These are phyloP conservation scores for Euphorbia schlechtendalii DNA, from an alignment of 441 rosid species.

Conservation along the genomic window DNA sequence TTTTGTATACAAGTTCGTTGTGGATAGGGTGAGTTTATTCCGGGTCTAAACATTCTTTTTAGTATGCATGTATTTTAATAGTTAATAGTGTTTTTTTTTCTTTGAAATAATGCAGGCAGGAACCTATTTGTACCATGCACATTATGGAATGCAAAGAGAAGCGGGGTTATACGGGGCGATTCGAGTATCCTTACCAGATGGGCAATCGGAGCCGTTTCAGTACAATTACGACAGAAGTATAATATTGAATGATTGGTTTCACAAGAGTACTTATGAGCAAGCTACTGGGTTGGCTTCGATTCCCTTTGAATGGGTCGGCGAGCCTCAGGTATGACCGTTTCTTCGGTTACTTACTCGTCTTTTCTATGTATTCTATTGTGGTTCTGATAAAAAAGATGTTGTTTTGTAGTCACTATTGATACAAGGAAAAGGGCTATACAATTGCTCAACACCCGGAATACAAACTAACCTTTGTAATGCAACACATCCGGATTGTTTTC, in stretches of 20 bases:
- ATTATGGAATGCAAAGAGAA: conserved; percentile 77
- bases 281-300: conserved; percentile 47
- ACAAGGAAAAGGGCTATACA: conserved; percentile 64
- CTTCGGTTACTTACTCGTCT: too few relatives aligned
- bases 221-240: conserved; percentile 60
- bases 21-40: conserved; percentile 62
- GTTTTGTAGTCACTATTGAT: conserved; percentile 54
- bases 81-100: too few relatives aligned
- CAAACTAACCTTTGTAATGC: conserved; percentile 33
- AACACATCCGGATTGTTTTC: conserved; percentile 50
- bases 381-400: neutral
- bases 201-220: conserved; percentile 47
- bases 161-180: conserved; percentile 62
- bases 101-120: too few relatives aligned
- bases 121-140: conserved; percentile 67
- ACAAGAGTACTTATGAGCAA: conserved; percentile 49
- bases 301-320: conserved; percentile 59
- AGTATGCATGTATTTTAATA: too few relatives aligned
- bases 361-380: too few relatives aligned
- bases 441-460: conserved; percentile 42
- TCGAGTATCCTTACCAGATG: conserved; percentile 37
- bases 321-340: conserved; percentile 68
- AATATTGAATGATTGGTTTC: conserved; percentile 74
- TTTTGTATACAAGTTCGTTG: conserved; percentile 53
- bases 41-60: too few relatives aligned